A percentile compares a stretch with the other conserved stretches of the same genome.
These are phyloP conservation scores for Blastobotrys illinoisensis DNA, from an alignment of 1,139 yeast genomes.

Conservation along the genomic window DNA sequence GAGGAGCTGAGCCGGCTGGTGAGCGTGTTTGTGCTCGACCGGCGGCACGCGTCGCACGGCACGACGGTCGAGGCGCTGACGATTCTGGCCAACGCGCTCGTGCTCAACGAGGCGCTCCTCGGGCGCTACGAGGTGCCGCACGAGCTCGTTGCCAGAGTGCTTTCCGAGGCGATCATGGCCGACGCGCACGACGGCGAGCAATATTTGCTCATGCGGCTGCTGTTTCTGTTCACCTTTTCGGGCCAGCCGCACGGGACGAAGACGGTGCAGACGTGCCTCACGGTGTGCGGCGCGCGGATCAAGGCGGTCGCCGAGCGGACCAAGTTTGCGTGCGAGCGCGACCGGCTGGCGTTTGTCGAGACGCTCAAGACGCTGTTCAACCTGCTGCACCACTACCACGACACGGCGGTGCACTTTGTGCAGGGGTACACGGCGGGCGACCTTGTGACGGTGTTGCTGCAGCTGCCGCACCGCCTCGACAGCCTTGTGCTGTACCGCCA, in stretches of 20 bases:
- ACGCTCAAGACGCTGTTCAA: slow-evolving; percentile 20
- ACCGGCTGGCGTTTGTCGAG: slow-evolving; percentile 17
- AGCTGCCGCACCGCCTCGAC: slow-evolving; percentile 9
- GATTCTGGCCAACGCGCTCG: slow-evolving; percentile 23
- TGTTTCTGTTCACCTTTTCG: slow-evolving; percentile 20
- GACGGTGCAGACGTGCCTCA: slow-evolving; percentile 14
- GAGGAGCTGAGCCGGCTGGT: slow-evolving; percentile 12
- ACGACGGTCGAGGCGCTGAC: slow-evolving; percentile 19
- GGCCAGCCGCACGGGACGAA: slow-evolving; percentile 14
- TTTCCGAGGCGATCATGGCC: slow-evolving; percentile 12
- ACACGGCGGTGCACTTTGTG: slow-evolving; percentile 9
- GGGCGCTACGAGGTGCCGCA: slow-evolving; percentile 14
- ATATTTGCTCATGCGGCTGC: slow-evolving; percentile 17
- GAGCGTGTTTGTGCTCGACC: slow-evolving; percentile 6
- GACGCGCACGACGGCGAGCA: slow-evolving; percentile 9
- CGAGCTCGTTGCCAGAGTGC: slow-evolving; percentile 10
- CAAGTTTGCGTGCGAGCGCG: slow-evolving; percentile 3
- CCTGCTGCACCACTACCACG: slow-evolving; percentile 20
- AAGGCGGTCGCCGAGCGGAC: slow-evolving; percentile 3
- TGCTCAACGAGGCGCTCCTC: slow-evolving; percentile 17
- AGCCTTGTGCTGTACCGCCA: slow-evolving; percentile 13
- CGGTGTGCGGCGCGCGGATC: slow-evolving; percentile 13
- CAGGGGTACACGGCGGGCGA: slow-evolving; percentile 12
- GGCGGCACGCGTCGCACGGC: slow-evolving; percentile 5
- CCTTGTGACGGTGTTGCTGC: slow-evolving; percentile 13